Evolutionary conservation across 306 rosid genomes (phyloP), one percentile per base, ranked within the genome.

Genomic region (Cercis canadensis): DNA sequence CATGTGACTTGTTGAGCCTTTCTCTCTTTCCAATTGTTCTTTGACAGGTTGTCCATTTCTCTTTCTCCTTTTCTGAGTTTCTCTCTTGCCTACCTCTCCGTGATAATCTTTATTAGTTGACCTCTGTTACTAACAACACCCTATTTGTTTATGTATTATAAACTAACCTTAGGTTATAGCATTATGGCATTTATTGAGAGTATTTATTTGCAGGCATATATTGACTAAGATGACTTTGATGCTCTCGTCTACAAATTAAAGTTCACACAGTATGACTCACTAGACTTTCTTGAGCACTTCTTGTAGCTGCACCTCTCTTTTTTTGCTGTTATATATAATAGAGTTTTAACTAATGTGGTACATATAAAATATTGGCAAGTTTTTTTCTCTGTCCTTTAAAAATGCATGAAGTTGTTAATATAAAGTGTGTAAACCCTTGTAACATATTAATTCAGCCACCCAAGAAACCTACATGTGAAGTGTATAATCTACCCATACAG

Each of bases 101-200:
- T 74, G 83, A 82, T 77, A 59, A 70, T 82, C 64, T 78, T 77
- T 75, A 83, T 61, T 80, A 63, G 86, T 82, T 84, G 87, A 86
- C 88, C 89, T 79, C 65, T 67, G 77, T 68, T 67, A 61, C 86
- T 77, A 75, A 85, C 57, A 66, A 52, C 54, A 62, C 44, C 75
- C 34, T 51, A 45, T 56, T 65, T 67, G 21, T 57, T 67, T 53
- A 61, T 17, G 10, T 67, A 32, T 68, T 18, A 13, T 29, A 61
- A 47, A 18, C 33, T 32, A 49, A 19, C 60, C 57, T 36, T 70
- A 46, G 7, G 15, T 32, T 73, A 18, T 51, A 53, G 45, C 60
- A 34, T 10, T 58, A 13, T 29, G 16, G 17, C 24, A 65, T n/a
- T n/a, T n/a, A n/a, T n/a, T n/a, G n/a, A n/a, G n/a, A n/a, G n/a